Percentiles rank a stretch among this genome's conserved stretches.
phyloP scores from a whole-genome alignment of 2,329 filamentous ascomycete genomes.

The Amylocarpus encephaloides region DNA sequence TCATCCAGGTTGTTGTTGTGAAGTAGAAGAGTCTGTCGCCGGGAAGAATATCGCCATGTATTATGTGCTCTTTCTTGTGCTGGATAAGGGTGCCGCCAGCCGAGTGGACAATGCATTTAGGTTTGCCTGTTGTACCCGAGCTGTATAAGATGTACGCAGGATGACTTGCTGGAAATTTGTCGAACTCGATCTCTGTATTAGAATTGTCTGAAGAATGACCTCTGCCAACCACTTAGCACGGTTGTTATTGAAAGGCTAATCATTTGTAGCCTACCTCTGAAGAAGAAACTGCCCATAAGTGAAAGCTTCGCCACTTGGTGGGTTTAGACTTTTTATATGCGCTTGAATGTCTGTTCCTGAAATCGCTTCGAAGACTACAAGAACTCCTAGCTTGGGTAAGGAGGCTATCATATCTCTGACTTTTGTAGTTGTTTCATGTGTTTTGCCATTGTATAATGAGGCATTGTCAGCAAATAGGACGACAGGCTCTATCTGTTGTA shows the following conservation, averaged over 20 bases:
- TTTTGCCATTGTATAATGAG: slow-evolving; percentile 84
- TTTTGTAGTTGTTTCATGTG: slow-evolving; percentile 75
- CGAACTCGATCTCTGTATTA: slow-evolving; percentile 52
- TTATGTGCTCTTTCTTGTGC: slow-evolving; percentile 91
- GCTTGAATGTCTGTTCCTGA: slow-evolving; percentile 30
- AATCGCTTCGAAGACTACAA: slow-evolving; percentile 70
- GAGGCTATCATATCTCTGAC: slow-evolving; percentile 67
- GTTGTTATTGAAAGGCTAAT: not conserved
- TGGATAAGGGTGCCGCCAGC: slow-evolving; percentile 85
- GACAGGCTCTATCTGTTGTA: slow-evolving; percentile 78
- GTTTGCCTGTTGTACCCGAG: slow-evolving; percentile 77
- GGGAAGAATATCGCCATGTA: slow-evolving; percentile 75
- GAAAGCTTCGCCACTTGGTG: slow-evolving; percentile 1
- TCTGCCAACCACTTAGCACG: not conserved
- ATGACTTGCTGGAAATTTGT: slow-evolving; percentile 74
- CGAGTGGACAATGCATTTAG: slow-evolving; percentile 93
- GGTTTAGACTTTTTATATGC: slow-evolving; percentile 24
- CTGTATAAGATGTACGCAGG: slow-evolving; percentile 93
- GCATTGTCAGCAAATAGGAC: slow-evolving; percentile 84
- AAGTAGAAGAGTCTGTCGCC: slow-evolving; percentile 81
- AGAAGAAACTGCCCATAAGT: slow-evolving; percentile 42
- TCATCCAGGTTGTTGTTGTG: slow-evolving; percentile 97
- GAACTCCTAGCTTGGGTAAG: slow-evolving; percentile 55
- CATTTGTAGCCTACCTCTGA: slow-evolving; percentile 15
- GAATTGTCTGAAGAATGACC: not conserved